Evolutionary conservation across 2,329 filamentous ascomycete species (phyloP), one percentile per base, ranked within the genome.

Genomic region (Myriangium duriaei): DNA sequence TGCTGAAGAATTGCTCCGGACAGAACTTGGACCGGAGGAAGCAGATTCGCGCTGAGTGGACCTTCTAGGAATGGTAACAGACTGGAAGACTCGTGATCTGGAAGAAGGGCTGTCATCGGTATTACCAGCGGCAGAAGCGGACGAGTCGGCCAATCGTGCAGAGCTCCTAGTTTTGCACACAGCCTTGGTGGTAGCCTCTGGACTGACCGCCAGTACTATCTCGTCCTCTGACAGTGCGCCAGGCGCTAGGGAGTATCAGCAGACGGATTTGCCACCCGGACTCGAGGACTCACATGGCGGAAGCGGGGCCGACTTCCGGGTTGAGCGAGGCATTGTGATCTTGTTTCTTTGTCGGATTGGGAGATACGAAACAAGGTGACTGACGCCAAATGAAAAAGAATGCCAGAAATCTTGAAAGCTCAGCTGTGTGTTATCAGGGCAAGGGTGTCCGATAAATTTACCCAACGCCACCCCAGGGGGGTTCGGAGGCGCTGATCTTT

Each of bases 1-100:
- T 43, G 41, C 49, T 5, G 43, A 42, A 3, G 42, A 42, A 4
- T 37, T 30, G 19, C 42, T 44, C 34, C 37, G 30, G 34, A 32
- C 12, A 11, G 39, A 42, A 29, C 37, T 41, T 13, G 21, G 10
- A 19, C 30, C 30, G 3, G 29, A 32, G 21, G 21, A 7, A n/a
- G n/a, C n/a, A n/a, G n/a, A n/a, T n/a, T n/a, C n/a, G n/a, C n/a
- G n/a, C n/a, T n/a, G n/a, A n/a, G n/a, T n/a, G n/a, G n/a, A n/a
- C n/a, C n/a, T n/a, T 26, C 21, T 26, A n/a, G 21, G 7, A 7
- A 26, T 26, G 7, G 21, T 7, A 7, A 26, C 21, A n/a, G 7
- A 26, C n/a, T 26, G 21, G 21, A 26, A 7, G 21, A 26, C n/a
- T 26, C 21, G 21, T 7, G 21, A 26, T 26, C 7, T n/a, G n/a